phyloP scores from a whole-genome alignment of 228 moss, liverwort and hornwort genomes.

The Sphagnum fallax region DNA sequence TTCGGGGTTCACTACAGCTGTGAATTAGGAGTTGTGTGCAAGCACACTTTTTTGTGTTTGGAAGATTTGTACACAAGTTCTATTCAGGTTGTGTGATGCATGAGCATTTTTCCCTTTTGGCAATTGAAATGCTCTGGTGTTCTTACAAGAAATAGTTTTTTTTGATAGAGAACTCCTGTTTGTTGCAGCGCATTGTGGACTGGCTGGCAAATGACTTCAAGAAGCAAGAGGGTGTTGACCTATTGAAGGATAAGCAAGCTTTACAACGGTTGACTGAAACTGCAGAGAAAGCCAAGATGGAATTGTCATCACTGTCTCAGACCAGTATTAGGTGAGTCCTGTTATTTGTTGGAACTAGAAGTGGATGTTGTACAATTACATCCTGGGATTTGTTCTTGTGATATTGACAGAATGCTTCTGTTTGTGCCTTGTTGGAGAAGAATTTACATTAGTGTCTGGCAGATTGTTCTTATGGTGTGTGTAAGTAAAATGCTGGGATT shows the following conservation, averaged over 20 bases:
- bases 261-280: constrained; percentile 63
- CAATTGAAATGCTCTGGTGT: no score
- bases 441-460: background rate
- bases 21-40: background rate
- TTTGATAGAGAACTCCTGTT: no score
- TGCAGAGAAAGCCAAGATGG: constrained; percentile 75
- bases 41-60: constrained; percentile 37
- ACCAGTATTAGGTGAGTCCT: constrained; percentile 48
- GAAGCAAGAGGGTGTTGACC: constrained; percentile 63
- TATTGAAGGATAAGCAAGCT: constrained; percentile 70
- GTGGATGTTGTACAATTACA: no score
- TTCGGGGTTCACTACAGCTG: no score
- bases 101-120: background rate
- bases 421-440: no score
- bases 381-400: background rate
- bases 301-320: constrained; percentile 54
- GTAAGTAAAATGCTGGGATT: background rate
- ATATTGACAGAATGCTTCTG: background rate
- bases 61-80: background rate
- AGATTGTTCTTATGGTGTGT: no score
- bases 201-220: constrained; percentile 57
- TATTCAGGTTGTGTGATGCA: background rate
- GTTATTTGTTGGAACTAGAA: no score
- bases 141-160: no score
- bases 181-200: constrained; percentile 56